Evolutionary conservation across 2,329 filamentous ascomycete genomes (phyloP).

Genomic region (Gaeumannomyces tritici): DNA sequence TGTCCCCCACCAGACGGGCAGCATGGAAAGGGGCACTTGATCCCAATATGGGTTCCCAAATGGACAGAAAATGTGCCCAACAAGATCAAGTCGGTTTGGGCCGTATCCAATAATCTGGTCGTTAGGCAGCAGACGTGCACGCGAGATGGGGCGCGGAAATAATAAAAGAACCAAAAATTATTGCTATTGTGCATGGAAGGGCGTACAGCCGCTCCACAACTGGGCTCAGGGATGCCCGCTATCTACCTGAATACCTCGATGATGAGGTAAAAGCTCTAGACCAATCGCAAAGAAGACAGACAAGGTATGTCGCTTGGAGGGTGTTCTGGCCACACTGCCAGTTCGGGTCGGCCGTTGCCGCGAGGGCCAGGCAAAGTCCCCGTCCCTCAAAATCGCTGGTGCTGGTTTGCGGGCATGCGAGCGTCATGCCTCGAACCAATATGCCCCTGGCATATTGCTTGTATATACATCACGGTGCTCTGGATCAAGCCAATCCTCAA

Average conservation of each 20-base stretch:
- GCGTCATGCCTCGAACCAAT: not conserved
- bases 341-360: no score
- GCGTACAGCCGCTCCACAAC: not conserved
- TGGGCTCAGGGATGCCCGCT: not conserved
- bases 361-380: not conserved
- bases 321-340: no score
- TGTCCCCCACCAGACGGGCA: no score
- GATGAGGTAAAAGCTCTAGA: not conserved
- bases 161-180: not conserved
- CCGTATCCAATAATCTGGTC: no score
- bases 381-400: not conserved
- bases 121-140: no score
- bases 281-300: not conserved
- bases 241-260: not conserved
- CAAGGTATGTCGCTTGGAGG: not conserved
- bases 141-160: no score
- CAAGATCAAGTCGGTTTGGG: no score
- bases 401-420: not conserved
- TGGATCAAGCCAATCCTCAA: not conserved
- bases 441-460: not conserved
- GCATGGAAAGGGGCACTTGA: no score
- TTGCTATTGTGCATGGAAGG: not conserved
- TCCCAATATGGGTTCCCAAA: no score
- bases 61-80: no score
- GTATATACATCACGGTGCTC: not conserved